Percentiles rank a stretch among this genome's conserved stretches.
Conservation (phyloP, 352 stramenopile genomes). For the Globisporangium abappressorium region DNA sequence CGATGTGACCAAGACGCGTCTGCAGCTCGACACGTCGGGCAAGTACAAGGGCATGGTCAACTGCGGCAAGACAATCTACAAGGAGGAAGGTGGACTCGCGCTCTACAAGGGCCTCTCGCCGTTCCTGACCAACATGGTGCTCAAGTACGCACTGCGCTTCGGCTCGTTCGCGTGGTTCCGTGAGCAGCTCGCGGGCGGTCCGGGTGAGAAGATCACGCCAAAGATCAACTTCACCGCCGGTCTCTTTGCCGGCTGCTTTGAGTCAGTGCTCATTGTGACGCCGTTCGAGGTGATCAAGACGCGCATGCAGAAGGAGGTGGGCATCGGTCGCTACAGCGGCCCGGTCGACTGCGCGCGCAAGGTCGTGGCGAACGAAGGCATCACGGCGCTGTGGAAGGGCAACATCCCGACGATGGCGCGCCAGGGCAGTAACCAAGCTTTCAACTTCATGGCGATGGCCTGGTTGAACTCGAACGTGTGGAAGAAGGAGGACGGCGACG, state of each 20-base stretch:
- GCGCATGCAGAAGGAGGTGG: slow-evolving; percentile 94
- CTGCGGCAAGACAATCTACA: slow-evolving; percentile 79
- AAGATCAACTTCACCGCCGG: slow-evolving; percentile 88
- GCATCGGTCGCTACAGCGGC: slow-evolving; percentile 86
- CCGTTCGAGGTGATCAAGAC: slow-evolving; percentile 99
- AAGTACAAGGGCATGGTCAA: slow-evolving; percentile 87
- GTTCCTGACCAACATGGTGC: slow-evolving; percentile 88
- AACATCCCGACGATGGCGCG: slow-evolving; percentile 95
- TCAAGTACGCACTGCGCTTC: slow-evolving; percentile 89
- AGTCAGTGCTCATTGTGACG: slow-evolving; percentile 96
- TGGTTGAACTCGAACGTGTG: slow-evolving; percentile 92
- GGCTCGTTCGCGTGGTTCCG: slow-evolving; percentile 87
- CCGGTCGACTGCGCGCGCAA: slow-evolving; percentile 92
- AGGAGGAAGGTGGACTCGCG: slow-evolving; percentile 60
- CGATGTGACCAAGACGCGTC: slow-evolving; percentile 84
- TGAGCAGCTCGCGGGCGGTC: slow-evolving; percentile 69
- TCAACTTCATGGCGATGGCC: slow-evolving; percentile 96
- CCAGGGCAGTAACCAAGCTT: slow-evolving; percentile 97
- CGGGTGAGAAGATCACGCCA: slow-evolving; percentile 66
- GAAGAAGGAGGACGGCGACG: slow-evolving; percentile 87
- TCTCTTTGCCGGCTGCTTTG: slow-evolving; percentile 91
- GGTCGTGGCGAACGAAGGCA: slow-evolving; percentile 92
- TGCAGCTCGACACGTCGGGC: slow-evolving; percentile 72
- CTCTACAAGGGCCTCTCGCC: slow-evolving; percentile 87
- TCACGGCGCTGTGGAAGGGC: slow-evolving; percentile 94